These are phyloP conservation scores for Cercospora brassicicola DNA, from an alignment of 2,329 filamentous ascomycete genomes.

Conservation along the genomic window DNA sequence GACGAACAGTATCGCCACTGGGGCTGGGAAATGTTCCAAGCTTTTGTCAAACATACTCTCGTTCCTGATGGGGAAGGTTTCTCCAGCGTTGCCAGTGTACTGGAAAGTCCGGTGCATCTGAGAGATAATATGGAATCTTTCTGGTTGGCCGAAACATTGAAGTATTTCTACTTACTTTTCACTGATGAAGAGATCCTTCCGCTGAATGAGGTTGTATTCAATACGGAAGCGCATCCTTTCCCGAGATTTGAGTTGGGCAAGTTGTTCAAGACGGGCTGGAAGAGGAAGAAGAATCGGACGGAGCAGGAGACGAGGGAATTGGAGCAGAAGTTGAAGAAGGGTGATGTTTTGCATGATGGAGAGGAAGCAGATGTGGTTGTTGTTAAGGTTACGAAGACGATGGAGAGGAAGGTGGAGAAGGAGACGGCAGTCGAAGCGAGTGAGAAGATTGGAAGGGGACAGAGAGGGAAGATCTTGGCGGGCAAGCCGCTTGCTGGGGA, in stretches of 20 bases:
- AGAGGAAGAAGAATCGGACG: slow-evolving; percentile 57
- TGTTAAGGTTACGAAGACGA: slow-evolving; percentile 28
- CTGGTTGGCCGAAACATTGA: slow-evolving; percentile 96
- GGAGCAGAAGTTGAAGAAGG: slow-evolving; percentile 16
- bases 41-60: slow-evolving; percentile 81
- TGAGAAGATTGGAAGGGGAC: not conserved
- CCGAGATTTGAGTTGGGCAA: slow-evolving; percentile 80
- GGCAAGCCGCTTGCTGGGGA: slow-evolving; percentile 7
- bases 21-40: slow-evolving; percentile 98
- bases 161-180: slow-evolving; percentile 96
- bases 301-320: slow-evolving; percentile 14
- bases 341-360: slow-evolving; percentile 24
- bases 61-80: slow-evolving; percentile 78
- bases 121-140: slow-evolving; percentile 98
- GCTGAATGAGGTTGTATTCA: slow-evolving; percentile 84
- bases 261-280: slow-evolving; percentile 79
- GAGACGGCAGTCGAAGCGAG: slow-evolving; percentile 7
- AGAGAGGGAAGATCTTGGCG: not conserved
- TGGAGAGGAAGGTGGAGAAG: slow-evolving; percentile 16
- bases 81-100: slow-evolving; percentile 75
- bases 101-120: slow-evolving; percentile 64
- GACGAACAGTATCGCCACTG: slow-evolving; percentile 87
- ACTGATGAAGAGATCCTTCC: slow-evolving; percentile 79
- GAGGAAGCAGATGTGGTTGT: slow-evolving; percentile 22
- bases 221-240: slow-evolving; percentile 91